These are phyloP conservation scores for Aspergillus ustus DNA, from an alignment of 2,329 filamentous ascomycete species.

Conservation along the genomic window DNA sequence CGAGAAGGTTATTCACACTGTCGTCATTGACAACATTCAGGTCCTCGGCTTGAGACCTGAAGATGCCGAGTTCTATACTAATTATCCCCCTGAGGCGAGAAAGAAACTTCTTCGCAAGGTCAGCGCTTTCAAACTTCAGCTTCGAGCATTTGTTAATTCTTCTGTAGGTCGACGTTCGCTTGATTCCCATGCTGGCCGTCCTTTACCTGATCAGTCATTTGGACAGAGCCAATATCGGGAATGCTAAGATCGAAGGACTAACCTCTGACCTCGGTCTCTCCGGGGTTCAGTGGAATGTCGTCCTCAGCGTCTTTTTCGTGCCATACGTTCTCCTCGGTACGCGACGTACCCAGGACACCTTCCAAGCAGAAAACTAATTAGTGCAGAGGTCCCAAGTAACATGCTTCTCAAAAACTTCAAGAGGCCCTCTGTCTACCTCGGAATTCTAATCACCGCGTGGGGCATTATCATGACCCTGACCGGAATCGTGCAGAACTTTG, in stretches of 20 bases:
- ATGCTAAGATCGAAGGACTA: constrained; percentile 35
- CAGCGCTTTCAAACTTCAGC: not conserved
- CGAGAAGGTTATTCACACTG: constrained; percentile 20
- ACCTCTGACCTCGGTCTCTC: constrained; percentile 24
- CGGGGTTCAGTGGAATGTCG: constrained; percentile 30
- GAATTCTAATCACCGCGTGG: constrained; percentile 42
- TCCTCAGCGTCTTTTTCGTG: constrained; percentile 21
- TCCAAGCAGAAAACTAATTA: not conserved
- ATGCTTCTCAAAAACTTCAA: constrained; percentile 29
- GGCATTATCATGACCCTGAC: constrained; percentile 56
- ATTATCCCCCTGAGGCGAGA: constrained; percentile 31
- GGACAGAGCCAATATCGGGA: constrained; percentile 37
- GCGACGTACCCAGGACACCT: not conserved
- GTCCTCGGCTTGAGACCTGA: constrained; percentile 34
- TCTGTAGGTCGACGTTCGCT: constrained; percentile 22
- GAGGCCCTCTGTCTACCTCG: constrained; percentile 33
- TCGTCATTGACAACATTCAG: constrained; percentile 35
- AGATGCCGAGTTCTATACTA: constrained; percentile 38
- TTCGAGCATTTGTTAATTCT: not conserved
- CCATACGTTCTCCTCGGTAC: constrained; percentile 20
- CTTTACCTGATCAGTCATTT: constrained; percentile 34
- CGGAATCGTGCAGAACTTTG: constrained; percentile 51
- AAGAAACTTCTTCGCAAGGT: constrained; percentile 26
- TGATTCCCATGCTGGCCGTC: constrained; percentile 25
- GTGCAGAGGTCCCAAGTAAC: constrained; percentile 24